Base-by-base conservation (phyloP, 2,329 filamentous ascomycete genomes). In the Colletotrichum sp. region DNA sequence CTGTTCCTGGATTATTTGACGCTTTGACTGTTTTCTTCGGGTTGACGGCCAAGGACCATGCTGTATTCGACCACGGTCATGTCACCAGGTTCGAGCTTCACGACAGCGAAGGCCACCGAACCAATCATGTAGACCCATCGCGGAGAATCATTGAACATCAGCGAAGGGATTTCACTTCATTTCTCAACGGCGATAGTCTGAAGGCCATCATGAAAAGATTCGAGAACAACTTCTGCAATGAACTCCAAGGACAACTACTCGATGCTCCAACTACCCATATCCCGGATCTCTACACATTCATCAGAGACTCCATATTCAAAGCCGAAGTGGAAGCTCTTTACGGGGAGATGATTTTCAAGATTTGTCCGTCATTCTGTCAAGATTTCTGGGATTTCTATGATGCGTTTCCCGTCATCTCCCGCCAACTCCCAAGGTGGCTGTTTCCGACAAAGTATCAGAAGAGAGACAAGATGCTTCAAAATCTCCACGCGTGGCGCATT, bases 351-450 rank as follows among this genome's bases (percentile, higher is more conserved):
- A 36, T 75, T 8, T 63, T 76, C 13, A 9, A 13, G 5, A 8
- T 75, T n/a, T 71, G 71, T 7, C 75, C 71, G 1, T 66, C 75
- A 4, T 57, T 76, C 8, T 57, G 71, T 32, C 18, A 63, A 9
- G 75, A 76, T 30, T 76, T 75, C 16, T 76, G 72, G 75, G 44
- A 55, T 0, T 76, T 75, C 8, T 76, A 76, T 24, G 57, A 71
- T 6, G 71, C 71, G 6, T 75, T 76, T 30, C 75, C 71, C 6
- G 34, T 75, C 3, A 30, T 74, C 28, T 70, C 75, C 12, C 66
- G 75, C 2, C 34, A 52, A 6, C 24, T 73, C 5, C 75, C 75
- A 12, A 55, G 62, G 8, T 76, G 75, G 71, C 28, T 75, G 18
- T 75, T 71, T 30, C 66, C 71, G 21, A 60, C 52, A 4, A 66